Conservation (phyloP, 202 grass and related monocot species). For the Schoenoplectus triqueter region DNA sequence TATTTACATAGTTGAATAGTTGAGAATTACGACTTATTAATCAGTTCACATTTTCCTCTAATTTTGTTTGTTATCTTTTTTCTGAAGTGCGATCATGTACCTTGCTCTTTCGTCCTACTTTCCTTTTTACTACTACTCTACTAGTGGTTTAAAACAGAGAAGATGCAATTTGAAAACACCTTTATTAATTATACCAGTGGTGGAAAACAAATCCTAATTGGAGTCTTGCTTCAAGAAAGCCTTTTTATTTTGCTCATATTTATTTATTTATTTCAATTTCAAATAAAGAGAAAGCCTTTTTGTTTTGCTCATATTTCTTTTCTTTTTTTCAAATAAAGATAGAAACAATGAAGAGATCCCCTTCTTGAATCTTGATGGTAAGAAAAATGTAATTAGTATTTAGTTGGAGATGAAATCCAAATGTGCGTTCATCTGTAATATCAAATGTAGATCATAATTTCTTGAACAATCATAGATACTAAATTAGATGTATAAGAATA, state of each 20-base stretch:
- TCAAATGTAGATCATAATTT: not conserved
- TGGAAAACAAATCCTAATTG: too few species aligned
- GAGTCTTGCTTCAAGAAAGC: too few species aligned
- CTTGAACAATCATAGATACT: slow-evolving; percentile 5
- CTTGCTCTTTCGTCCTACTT: not conserved
- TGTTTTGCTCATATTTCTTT: too few species aligned
- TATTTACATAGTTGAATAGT: not conserved
- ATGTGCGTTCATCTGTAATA: too few species aligned
- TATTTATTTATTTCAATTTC: not conserved
- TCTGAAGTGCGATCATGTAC: not conserved
- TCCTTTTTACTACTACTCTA: not conserved
- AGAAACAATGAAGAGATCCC: too few species aligned
- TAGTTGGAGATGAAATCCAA: too few species aligned
- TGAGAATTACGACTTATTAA: not conserved
- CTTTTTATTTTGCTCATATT: not conserved
- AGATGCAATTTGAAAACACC: not conserved
- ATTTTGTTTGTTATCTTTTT: not conserved
- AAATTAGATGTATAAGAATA: not conserved
- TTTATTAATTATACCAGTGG: not conserved
- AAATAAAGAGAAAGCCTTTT: too few species aligned
- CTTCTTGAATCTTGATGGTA: too few species aligned
- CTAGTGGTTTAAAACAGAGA: not conserved
- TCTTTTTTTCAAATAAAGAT: too few species aligned
- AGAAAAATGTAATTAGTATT: too few species aligned
- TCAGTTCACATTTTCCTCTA: not conserved